These are phyloP conservation scores for Fonsecaea erecta DNA, from an alignment of 2,329 filamentous ascomycete species.

Conservation along the genomic window DNA sequence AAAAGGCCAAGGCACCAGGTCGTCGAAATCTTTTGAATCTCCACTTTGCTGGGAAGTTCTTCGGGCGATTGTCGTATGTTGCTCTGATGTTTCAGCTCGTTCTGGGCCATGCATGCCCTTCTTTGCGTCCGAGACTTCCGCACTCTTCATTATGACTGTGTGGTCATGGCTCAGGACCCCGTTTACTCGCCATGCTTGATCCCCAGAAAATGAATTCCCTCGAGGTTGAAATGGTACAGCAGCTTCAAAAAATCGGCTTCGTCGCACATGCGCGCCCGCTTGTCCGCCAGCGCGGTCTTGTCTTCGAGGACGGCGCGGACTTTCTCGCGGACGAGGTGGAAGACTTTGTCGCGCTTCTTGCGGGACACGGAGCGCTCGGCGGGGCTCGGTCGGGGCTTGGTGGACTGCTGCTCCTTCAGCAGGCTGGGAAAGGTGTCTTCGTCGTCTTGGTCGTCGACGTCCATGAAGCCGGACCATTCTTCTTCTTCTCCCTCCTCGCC, in stretches of 20 bases:
- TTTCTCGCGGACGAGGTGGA: conserved; percentile 82
- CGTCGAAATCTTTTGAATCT: too few species aligned
- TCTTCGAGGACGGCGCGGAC: conserved; percentile 82
- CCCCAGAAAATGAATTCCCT: conserved; percentile 82
- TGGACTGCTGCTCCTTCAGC: conserved; percentile 71
- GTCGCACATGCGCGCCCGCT: conserved; percentile 82
- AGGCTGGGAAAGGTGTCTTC: conserved; percentile 78
- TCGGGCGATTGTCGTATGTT: too few species aligned
- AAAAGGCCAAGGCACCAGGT: too few species aligned
- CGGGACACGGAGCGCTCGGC: conserved; percentile 58
- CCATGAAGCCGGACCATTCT: conserved; percentile 53
- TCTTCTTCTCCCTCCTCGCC: conserved; percentile 29
- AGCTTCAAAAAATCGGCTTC: conserved; percentile 89
- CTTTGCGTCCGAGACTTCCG: too few species aligned
- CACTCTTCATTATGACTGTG: too few species aligned
- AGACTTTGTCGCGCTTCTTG: conserved; percentile 78
- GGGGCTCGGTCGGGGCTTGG: conserved; percentile 36
- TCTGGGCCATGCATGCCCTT: too few species aligned
- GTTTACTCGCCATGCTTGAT: conserved; percentile 12
- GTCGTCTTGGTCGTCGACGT: conserved; percentile 51
- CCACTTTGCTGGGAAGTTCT: too few species aligned
- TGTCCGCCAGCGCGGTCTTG: conserved; percentile 78
- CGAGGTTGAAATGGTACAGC: conserved; percentile 82
- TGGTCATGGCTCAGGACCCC: not conserved
- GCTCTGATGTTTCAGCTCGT: too few species aligned